Conservation (phyloP, 371 early-diverging fungal genomes). For the Saksenaea vasiformis region DNA sequence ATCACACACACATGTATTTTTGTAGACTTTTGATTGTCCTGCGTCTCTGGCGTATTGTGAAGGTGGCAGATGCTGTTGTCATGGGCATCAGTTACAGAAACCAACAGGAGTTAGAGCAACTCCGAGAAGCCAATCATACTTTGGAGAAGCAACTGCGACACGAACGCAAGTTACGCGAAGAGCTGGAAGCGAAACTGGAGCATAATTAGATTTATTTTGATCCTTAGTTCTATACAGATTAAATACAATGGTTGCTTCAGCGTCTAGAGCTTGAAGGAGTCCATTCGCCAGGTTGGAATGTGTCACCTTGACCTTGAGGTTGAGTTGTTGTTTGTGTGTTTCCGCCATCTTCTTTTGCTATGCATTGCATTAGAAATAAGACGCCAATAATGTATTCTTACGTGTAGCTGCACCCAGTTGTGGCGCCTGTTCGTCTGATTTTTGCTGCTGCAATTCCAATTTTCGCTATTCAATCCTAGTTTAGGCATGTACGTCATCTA, state of each 20-base stretch:
- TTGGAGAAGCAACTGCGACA: conserved; percentile 27
- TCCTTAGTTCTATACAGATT: not conserved
- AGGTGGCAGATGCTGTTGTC: conserved; percentile 46
- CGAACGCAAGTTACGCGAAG: conserved; percentile 22
- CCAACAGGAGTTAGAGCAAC: conserved; percentile 25
- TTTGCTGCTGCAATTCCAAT: conserved; percentile 18
- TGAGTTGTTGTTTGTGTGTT: conserved; percentile 14
- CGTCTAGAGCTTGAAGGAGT: conserved; percentile 15
- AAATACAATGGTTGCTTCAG: not conserved
- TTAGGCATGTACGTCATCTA: not conserved
- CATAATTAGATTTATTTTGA: conserved; percentile 1
- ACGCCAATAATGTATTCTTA: not conserved
- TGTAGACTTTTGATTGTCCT: conserved; percentile 43
- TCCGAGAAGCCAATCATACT: conserved; percentile 21
- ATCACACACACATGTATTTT: not conserved
- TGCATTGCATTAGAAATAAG: not conserved
- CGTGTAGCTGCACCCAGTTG: not conserved
- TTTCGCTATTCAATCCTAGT: not conserved
- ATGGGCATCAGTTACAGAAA: conserved; percentile 34
- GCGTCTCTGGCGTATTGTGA: conserved; percentile 54
- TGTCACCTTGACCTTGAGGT: conserved; percentile 41
- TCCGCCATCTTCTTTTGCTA: conserved; percentile 1
- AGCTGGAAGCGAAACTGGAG: conserved; percentile 15
- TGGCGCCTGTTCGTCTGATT: conserved; percentile 6
- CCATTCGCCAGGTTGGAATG: conserved; percentile 48